Base-by-base conservation (phyloP, 768 basidiomycete species). In the Suillus plorans region DNA sequence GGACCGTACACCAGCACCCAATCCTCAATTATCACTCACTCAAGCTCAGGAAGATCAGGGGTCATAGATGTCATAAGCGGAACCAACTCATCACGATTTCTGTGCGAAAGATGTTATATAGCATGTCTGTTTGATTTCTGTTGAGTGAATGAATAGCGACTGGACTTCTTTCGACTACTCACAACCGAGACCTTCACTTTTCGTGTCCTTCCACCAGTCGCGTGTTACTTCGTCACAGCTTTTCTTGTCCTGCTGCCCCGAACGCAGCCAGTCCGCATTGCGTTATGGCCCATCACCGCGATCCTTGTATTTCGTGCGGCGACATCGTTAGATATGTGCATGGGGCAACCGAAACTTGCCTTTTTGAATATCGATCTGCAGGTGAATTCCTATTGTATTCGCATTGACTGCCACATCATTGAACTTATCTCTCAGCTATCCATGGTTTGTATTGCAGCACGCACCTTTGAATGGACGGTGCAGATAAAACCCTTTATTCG, bases 211-310 rank as follows among this genome's bases (percentile, higher is more conserved):
- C 84, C 82, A 5, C 75, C 80, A 12, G 25, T 83, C 1, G 55
- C 82, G 8, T 76, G 77, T 63, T 86, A 85, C 71, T 82, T 83
- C 73, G 67, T 71, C 16, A 79, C 81, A n/a, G 85, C 86, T 16
- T 70, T 83, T 44, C 79, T 88, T 61, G 82, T 84, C 8, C 72
- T 84, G 31, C 71, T 79, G 3, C 84, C 84, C 0, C 71, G 76
- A 18, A 86, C 85, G 0, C 77, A 78, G 34, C 59, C 68, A 7
- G 69, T 82, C 53, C 83, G 86, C 47, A 65, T 85, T 58, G 80
- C 80, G 9, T 65, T 86, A 22, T 76, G 85, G 44, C 84, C 84
- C 2, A 60, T 83, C 34, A 79, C 83, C 4, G 65, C 83, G 14
- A 80, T 79, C 71, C 67, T 76, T 9, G 73, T 80, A 9, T 82